Evolutionary conservation across 495 filamentous ascomycete genomes (phyloP), one percentile per base, ranked within the genome.

Genomic region (Penicillium antarcticum): DNA sequence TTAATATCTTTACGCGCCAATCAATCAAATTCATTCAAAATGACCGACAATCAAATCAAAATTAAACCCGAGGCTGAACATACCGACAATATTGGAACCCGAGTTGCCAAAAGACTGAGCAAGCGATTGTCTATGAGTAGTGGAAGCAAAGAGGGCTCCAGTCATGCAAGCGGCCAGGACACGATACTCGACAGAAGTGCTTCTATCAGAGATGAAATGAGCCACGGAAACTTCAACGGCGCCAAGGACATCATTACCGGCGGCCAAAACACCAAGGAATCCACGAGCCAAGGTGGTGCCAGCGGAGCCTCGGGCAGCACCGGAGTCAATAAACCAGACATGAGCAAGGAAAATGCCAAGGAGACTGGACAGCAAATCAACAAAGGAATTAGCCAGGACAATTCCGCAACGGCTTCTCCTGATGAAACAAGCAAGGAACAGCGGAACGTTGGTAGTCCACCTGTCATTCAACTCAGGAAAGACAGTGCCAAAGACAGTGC

Each of bases 21-120:
- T 24, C 8, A 18, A 10, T 24, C 37, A 35, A 33, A 5, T 21
- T 8, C 18, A 32, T 45, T 17, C 55, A 65, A n/a, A 21, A 65
- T 65, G 62, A 53, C 59, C 12, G 38, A 45, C 40, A 47, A 58
- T 17, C 42, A 61, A 31, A 45, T 41, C 12, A 37, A 11, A 3
- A 21, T 33, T 23, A 24, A 51, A 39, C 23, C 24, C 18, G 54
- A 63, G 14, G 24, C 44, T 31, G 55, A 62, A 26, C 42, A 65
- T 11, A 32, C 37, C n/a, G 50, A 61, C 17, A 56, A 51, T 9
- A 42, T 56, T 26, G 58, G 61, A 17, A 17, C 56, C 26, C 38
- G 52, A 12, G 47, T 65, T 48, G 48, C 51, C 2, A 55, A 55
- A 42, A 57, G 42, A 39, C 31, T 65, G 11, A 52, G 58, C 53